These are phyloP conservation scores for Microdochium nivale DNA, from an alignment of 2,329 filamentous ascomycete genomes.

Conservation along the genomic window DNA sequence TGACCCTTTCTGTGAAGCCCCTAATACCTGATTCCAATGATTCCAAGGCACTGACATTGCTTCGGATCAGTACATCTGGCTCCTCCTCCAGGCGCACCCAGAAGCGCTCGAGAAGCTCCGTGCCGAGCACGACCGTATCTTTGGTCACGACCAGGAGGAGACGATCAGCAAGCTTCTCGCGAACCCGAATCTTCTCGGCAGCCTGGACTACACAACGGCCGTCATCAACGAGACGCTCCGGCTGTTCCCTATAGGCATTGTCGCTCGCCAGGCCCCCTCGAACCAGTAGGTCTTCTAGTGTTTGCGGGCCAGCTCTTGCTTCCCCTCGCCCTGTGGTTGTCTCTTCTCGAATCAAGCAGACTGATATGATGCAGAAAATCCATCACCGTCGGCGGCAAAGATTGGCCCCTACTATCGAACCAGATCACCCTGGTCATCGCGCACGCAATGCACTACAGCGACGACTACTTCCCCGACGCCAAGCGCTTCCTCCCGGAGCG, in stretches of 20 bases:
- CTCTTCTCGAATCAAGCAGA: no score
- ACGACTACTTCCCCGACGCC: constrained; percentile 26
- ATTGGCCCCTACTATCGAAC: constrained; percentile 26
- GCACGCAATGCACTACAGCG: constrained; percentile 18
- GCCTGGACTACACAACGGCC: constrained; percentile 25
- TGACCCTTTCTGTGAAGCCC: no score
- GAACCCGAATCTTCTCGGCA: constrained; percentile 17
- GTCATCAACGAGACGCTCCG: constrained; percentile 28
- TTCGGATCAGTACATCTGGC: not conserved
- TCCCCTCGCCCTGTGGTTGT: no score
- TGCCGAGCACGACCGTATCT: constrained; percentile 25
- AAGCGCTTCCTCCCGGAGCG: constrained; percentile 32
- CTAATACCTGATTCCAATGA: no score
- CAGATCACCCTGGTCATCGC: constrained; percentile 17
- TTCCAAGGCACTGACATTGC: no score
- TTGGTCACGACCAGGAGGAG: constrained; percentile 11
- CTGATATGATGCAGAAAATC: no score
- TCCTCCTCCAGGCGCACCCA: constrained; percentile 1
- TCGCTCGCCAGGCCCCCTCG: no score
- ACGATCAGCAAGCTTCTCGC: constrained; percentile 3
- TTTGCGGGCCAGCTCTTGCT: no score
- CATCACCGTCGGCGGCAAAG: constrained; percentile 21
- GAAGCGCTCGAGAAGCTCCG: constrained; percentile 17
- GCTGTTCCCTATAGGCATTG: constrained; percentile 15
- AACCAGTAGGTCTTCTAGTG: no score